Conservation (phyloP, 2,329 filamentous ascomycete genomes). For the Fusarium setosum region DNA sequence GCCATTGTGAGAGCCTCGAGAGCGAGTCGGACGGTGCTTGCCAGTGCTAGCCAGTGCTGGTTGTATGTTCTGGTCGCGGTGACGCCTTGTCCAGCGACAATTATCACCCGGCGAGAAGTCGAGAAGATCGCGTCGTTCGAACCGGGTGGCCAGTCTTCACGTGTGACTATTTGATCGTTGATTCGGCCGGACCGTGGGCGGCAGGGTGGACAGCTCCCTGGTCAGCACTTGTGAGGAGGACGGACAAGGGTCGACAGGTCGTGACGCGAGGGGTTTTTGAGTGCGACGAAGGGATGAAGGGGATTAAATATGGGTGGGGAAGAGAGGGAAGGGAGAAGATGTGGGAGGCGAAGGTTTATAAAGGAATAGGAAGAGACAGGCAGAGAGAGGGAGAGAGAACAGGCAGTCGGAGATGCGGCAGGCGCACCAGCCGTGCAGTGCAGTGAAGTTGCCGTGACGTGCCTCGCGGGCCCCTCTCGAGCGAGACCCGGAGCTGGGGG, state of each 20-base stretch:
- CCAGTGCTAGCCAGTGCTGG: too few relatives aligned
- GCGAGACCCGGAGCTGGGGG: not conserved
- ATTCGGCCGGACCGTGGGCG: constrained; percentile 19
- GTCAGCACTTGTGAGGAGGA: constrained; percentile 23
- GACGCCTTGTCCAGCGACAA: constrained; percentile 1
- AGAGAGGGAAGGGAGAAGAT: not conserved
- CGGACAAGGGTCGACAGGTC: constrained; percentile 7
- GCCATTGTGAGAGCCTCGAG: constrained; percentile 39
- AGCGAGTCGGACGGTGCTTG: not conserved
- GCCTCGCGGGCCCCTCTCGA: constrained; percentile 24
- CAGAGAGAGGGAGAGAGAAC: not conserved
- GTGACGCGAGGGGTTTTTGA: not conserved
- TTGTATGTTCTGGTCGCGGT: constrained; percentile 8
- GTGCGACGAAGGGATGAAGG: not conserved
- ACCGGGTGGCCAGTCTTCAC: constrained; percentile 22
- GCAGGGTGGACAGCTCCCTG: constrained; percentile 7
- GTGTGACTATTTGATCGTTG: constrained; percentile 21
- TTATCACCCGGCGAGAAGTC: constrained; percentile 1
- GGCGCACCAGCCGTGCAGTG: constrained; percentile 26
- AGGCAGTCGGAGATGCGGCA: constrained; percentile 38
- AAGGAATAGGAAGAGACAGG: constrained; percentile 3
- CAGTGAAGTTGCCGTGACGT: constrained; percentile 34
- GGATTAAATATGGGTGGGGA: constrained; percentile 5
- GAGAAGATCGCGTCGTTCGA: constrained; percentile 5
- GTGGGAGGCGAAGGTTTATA: constrained; percentile 10